A percentile compares a stretch with the other conserved stretches of the same genome.
phyloP scores from a whole-genome alignment of 345 rosid genomes.

The Laguncularia racemosa region DNA sequence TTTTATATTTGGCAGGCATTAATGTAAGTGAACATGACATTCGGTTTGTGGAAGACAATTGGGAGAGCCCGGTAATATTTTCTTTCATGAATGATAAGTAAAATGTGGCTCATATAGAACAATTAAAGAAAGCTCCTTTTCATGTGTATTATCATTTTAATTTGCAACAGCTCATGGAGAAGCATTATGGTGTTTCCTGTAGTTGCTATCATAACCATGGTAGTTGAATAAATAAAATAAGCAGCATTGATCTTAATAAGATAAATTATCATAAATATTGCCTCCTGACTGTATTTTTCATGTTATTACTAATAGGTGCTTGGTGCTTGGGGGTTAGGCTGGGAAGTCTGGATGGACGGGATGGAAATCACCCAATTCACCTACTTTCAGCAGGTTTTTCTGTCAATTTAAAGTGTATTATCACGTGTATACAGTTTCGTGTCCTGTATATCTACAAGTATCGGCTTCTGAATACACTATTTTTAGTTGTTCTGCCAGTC shows the following conservation, averaged over 20 bases:
- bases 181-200: too few species aligned
- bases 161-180: too few species aligned
- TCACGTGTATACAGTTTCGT: background rate
- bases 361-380: conserved; percentile 99
- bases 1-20: conserved; percentile 49
- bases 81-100: conserved; percentile 5
- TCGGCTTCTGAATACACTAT: background rate
- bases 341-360: conserved; percentile 99
- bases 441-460: background rate
- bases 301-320: conserved; percentile 55
- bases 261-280: too few species aligned
- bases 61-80: conserved; percentile 95
- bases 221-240: too few species aligned
- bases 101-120: too few species aligned
- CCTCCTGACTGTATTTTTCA: too few species aligned
- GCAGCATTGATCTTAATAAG: too few species aligned
- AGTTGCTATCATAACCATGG: too few species aligned
- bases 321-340: conserved; percentile 99
- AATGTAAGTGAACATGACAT: conserved; percentile 78
- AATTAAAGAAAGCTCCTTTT: too few species aligned
- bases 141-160: too few species aligned
- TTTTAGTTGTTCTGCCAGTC: background rate
- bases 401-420: background rate
- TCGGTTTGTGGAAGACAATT: conserved; percentile 96
- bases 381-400: conserved; percentile 90